Evolutionary conservation across 1,284 basidiomycete genomes (phyloP).

Genomic region (Cerrena zonata): DNA sequence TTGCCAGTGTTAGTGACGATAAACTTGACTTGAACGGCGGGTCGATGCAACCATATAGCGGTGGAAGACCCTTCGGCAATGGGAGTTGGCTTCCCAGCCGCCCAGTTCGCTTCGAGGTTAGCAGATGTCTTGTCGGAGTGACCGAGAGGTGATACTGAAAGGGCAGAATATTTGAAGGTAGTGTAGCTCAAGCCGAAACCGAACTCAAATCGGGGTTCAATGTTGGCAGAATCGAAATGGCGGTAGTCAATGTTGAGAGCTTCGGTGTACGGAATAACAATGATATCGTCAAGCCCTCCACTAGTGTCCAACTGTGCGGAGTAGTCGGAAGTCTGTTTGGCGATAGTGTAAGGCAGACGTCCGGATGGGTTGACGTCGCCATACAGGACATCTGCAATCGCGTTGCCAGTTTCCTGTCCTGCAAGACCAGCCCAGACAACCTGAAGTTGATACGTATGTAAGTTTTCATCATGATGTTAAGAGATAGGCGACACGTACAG

Average conservation of each 20-base stretch:
- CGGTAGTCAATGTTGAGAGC: conserved; percentile 72
- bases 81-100: conserved; percentile 42
- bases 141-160: conserved; percentile 40
- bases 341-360: conserved; percentile 78
- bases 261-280: conserved; percentile 63
- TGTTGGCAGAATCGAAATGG: conserved; percentile 62
- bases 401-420: conserved; percentile 75
- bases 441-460: too few species aligned
- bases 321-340: conserved; percentile 64
- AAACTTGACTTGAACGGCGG: conserved; percentile 55
- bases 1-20: conserved; percentile 52
- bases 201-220: conserved; percentile 69
- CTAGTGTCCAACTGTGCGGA: conserved; percentile 49
- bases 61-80: conserved; percentile 46
- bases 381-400: conserved; percentile 69
- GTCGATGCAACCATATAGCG: conserved; percentile 62
- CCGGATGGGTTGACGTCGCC: conserved; percentile 71
- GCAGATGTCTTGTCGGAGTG: conserved; percentile 29
- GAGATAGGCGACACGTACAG: conserved; percentile 27
- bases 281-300: conserved; percentile 30
- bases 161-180: conserved; percentile 59
- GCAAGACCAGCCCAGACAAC: conserved; percentile 63
- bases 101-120: conserved; percentile 47
- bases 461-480: background rate
- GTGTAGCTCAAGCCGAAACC: conserved; percentile 85